Conservation (phyloP, 2,329 filamentous ascomycete genomes). For the Cadophora gregata region DNA sequence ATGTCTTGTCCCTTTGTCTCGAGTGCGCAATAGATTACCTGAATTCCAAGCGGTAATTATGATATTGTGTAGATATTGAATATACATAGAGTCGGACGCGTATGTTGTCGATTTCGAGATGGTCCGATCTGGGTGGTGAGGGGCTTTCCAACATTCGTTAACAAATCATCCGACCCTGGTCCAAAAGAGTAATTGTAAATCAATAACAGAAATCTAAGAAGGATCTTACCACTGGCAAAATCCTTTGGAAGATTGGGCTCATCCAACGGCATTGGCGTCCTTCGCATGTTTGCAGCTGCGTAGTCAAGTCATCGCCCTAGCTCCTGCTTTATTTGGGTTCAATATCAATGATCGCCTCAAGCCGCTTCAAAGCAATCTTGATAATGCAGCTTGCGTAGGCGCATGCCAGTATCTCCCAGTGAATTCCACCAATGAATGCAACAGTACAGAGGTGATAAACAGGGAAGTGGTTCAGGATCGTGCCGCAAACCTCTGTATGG, state of each 20-base stretch:
- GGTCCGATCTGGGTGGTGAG: conserved; percentile 19
- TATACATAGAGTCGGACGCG: conserved; percentile 26
- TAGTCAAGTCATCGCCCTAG: neutral
- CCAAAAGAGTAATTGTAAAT: neutral
- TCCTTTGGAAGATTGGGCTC: neutral
- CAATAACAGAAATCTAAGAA: neutral
- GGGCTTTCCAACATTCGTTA: neutral
- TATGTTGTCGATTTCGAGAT: conserved; percentile 9
- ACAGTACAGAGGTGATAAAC: conserved; percentile 19
- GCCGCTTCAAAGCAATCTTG: conserved; percentile 17
- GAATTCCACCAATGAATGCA: conserved; percentile 15
- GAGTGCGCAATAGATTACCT: neutral
- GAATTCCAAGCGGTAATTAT: neutral
- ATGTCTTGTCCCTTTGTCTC: too few relatives aligned
- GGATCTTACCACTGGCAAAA: neutral
- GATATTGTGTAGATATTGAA: conserved; percentile 5
- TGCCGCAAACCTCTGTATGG: conserved; percentile 14
- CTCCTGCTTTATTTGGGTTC: conserved; percentile 11
- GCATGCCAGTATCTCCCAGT: conserved; percentile 4
- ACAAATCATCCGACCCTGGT: neutral
- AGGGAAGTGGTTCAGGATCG: conserved; percentile 14
- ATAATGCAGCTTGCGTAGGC: conserved; percentile 24
- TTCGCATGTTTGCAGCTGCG: conserved; percentile 5
- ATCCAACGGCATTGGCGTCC: neutral
- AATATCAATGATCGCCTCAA: conserved; percentile 23